Conservation (phyloP, 2,329 filamentous ascomycete species). For the Neocatenulostroma microsporum region DNA sequence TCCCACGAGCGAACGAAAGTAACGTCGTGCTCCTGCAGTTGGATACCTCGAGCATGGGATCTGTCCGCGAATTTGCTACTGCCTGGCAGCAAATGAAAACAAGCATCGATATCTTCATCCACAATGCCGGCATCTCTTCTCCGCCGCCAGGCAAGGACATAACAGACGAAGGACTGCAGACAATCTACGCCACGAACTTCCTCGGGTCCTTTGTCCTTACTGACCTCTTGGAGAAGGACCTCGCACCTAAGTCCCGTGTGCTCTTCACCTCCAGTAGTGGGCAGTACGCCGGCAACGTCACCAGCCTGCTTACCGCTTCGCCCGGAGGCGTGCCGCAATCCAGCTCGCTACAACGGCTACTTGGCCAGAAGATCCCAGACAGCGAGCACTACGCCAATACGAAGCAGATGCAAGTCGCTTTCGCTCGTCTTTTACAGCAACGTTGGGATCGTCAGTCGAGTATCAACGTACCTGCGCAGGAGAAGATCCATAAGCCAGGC, state of each 20-base stretch:
- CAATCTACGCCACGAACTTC: conserved; percentile 17
- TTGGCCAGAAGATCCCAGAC: conserved; percentile 1
- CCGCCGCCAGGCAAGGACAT: conserved; percentile 5
- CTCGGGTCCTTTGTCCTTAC: conserved; percentile 18
- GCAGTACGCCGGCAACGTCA: conserved; percentile 9
- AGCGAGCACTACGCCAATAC: conserved; percentile 9
- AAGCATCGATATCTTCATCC: conserved; percentile 28
- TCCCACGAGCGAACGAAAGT: too few relatives aligned
- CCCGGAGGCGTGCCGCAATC: conserved; percentile 1
- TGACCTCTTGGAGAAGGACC: conserved; percentile 13
- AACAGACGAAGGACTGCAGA: conserved; percentile 16
- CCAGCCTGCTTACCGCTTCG: conserved; percentile 1
- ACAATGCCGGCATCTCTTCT: conserved; percentile 32
- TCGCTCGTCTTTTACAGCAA: conserved; percentile 8
- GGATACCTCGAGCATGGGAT: conserved; percentile 11
- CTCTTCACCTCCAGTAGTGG: conserved; percentile 15
- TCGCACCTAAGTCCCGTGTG: conserved; percentile 13
- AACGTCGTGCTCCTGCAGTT: conserved; percentile 9
- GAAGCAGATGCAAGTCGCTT: conserved; percentile 14
- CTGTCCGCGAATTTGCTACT: conserved; percentile 15
- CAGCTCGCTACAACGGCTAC: not conserved
- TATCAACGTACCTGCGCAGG: too few relatives aligned
- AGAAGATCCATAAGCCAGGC: too few relatives aligned
- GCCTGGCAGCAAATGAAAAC: conserved; percentile 14
- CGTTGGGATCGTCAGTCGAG: conserved; percentile 6